These are phyloP conservation scores for Ampelocalamus luodianensis DNA, from an alignment of 176 grass and related monocot species.

Conservation along the genomic window DNA sequence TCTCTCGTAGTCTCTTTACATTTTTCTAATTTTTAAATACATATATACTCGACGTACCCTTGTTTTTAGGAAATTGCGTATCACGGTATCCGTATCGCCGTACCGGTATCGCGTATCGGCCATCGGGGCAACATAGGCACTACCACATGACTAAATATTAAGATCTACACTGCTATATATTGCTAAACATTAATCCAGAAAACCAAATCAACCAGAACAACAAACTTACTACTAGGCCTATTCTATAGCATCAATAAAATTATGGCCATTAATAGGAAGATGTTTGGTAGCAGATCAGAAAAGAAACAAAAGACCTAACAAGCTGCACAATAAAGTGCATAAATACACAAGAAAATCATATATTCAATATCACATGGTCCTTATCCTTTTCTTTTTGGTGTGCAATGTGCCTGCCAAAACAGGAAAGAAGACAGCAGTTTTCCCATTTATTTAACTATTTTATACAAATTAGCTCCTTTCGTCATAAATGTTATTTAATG, in stretches of 20 bases:
- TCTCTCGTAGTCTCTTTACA: too few relatives aligned
- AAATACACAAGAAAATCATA: conserved; percentile 37
- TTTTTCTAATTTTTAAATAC: too few relatives aligned
- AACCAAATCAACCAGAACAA: neutral
- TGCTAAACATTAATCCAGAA: conserved; percentile 31
- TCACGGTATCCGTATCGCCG: too few relatives aligned
- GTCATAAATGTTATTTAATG: neutral
- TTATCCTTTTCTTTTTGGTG: neutral
- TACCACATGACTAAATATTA: conserved; percentile 17
- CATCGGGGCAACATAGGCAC: neutral
- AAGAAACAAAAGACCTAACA: conserved; percentile 7
- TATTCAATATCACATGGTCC: neutral
- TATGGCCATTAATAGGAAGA: neutral
- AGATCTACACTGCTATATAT: neutral
- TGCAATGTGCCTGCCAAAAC: neutral
- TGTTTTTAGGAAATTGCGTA: too few relatives aligned
- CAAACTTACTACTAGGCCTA: neutral
- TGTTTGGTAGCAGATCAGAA: conserved; percentile 8
- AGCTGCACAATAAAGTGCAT: neutral
- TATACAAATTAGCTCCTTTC: neutral
- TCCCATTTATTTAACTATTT: conserved; percentile 15
- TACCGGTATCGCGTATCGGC: too few relatives aligned
- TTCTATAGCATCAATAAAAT: conserved; percentile 13
- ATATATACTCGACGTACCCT: too few relatives aligned
- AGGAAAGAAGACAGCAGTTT: conserved; percentile 9